These are phyloP conservation scores for Fusarium protoensiforme DNA, from an alignment of 2,329 filamentous ascomycete species.

Conservation along the genomic window DNA sequence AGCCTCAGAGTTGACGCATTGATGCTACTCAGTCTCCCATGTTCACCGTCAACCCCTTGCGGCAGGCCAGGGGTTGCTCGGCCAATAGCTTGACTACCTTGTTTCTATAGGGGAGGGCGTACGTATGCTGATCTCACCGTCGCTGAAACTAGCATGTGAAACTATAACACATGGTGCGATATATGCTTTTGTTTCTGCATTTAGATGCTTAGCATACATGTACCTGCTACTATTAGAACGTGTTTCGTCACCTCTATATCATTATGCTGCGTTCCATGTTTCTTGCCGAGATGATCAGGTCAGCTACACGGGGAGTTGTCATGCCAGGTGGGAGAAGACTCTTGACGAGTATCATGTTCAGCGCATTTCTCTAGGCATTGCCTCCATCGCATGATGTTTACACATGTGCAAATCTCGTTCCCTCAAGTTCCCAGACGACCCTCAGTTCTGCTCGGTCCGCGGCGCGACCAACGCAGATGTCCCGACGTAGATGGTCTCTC, in stretches of 20 bases:
- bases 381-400: not conserved
- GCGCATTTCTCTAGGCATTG: not conserved
- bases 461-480: constrained; percentile 6
- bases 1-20: constrained; percentile 4
- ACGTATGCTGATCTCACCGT: not conserved
- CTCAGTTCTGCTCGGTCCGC: not conserved
- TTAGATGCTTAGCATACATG: not conserved
- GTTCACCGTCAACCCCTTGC: constrained; percentile 12
- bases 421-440: not conserved
- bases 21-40: constrained; percentile 9
- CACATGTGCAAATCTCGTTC: not conserved
- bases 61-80: constrained; percentile 2
- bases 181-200: not conserved
- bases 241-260: constrained; percentile 3
- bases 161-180: not conserved
- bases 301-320: not conserved
- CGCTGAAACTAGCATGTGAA: not conserved
- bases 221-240: not conserved
- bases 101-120: not conserved
- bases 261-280: not conserved
- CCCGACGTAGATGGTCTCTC: constrained; percentile 19
- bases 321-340: not conserved
- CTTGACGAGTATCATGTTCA: not conserved
- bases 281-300: not conserved
- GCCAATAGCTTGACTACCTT: not conserved